phyloP scores from a whole-genome alignment of 2,329 filamentous ascomycete genomes.

The Talaromyces sp. region DNA sequence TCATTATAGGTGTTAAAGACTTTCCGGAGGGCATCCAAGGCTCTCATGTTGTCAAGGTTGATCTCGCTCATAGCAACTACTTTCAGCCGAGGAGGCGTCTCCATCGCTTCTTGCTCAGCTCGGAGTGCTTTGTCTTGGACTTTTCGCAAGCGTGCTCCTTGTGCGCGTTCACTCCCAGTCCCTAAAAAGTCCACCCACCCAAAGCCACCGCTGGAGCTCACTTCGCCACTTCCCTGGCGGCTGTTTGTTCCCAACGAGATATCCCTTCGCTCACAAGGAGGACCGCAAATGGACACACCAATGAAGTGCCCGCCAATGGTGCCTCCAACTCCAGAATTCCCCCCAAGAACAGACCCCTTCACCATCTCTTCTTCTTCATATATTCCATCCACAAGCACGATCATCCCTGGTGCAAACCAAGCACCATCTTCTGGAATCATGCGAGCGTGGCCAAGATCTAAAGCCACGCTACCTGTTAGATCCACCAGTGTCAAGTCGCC shows the following conservation, averaged over 20 bases:
- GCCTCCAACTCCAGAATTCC: constrained; percentile 80
- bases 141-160: constrained; percentile 78
- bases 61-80: constrained; percentile 83
- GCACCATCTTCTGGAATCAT: constrained; percentile 82
- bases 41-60: constrained; percentile 81
- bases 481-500: constrained; percentile 83
- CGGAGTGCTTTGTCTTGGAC: constrained; percentile 72
- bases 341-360: constrained; percentile 69
- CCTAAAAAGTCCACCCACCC: constrained; percentile 98
- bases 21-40: constrained; percentile 77
- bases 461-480: constrained; percentile 79
- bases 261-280: constrained; percentile 83
- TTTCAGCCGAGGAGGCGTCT: constrained; percentile 48
- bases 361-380: constrained; percentile 87
- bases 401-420: constrained; percentile 95
- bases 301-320: constrained; percentile 91
- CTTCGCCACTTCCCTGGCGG: constrained; percentile 37
- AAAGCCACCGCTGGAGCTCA: constrained; percentile 72
- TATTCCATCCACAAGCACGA: constrained; percentile 90
- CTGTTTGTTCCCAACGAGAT: constrained; percentile 73
- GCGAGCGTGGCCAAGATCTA: constrained; percentile 80
- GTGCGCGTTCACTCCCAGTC: constrained; percentile 82
- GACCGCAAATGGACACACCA: constrained; percentile 86
- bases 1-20: constrained; percentile 74
- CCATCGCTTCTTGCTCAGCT: constrained; percentile 21